Evolutionary conservation across 495 filamentous ascomycete genomes (phyloP), one percentile per base, ranked within the genome.

Genomic region (Opeltia flavorubescens): DNA sequence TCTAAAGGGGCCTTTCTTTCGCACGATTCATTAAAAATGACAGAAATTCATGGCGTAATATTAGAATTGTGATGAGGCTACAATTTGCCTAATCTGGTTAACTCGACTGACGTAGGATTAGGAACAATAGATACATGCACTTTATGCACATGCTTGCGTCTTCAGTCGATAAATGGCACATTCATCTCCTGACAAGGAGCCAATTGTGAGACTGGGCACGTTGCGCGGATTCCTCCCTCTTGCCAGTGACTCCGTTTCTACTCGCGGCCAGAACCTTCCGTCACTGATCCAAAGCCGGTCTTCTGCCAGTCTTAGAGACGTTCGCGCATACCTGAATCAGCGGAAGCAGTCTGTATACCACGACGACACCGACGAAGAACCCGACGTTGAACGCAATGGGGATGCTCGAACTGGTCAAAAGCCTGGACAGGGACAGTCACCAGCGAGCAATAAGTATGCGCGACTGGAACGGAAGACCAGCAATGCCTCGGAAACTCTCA

Each of bases 401-500:
- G 36, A 64, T 2, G 23, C 5, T 36, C 26, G 24, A 20, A 28
- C 39, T 28, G 27, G 26, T 18, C 28, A 36, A 15, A 13, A 46
- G 45, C n/a, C n/a, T n/a, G n/a, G n/a, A n/a, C 20, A 38, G 29
- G n/a, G 36, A 9, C 23, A 34, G 3, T 29, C 44, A n/a, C 13
- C 33, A 12, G 25, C 28, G 13, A 46, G 33, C 17, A 46, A 38
- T 20, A 43, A 25, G 30, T 4, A 27, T 6, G 13, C 56, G 58
- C 15, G 47, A 26, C 25, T 26, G 17, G 25, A 38, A 18, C 28
- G 66, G 39, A 61, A 62, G 34, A 50, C 49, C 39, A 69, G 67
- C 46, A 36, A 57, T 21, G 64, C 51, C 8, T 58, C 56, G n/a
- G 46, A 55, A 25, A 59, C 80, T 12, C 69, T 87, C 36, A 70